These are phyloP conservation scores for Adansonia madagascariensis DNA, from an alignment of 441 rosid species.

Conservation along the genomic window DNA sequence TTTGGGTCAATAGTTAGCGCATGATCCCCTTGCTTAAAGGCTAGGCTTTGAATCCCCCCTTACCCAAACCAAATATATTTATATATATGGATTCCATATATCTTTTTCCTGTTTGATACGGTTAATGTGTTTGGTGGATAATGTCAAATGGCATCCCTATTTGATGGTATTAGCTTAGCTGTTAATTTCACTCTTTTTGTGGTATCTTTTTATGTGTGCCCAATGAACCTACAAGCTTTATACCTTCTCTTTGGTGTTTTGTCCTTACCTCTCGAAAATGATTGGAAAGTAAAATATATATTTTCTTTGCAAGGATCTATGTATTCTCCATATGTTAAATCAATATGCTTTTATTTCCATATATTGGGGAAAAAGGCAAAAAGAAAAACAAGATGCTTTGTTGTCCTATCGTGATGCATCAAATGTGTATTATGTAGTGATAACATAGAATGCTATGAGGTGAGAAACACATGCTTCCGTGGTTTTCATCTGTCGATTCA, in stretches of 20 bases:
- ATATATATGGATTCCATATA: not conserved
- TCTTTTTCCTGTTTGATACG: slow-evolving; percentile 19
- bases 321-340: not conserved
- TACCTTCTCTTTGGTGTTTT: slow-evolving; percentile 18
- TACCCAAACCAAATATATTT: not conserved
- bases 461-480: not conserved
- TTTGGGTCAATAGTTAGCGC: not conserved
- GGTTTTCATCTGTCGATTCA: slow-evolving; percentile 1
- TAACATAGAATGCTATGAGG: not conserved
- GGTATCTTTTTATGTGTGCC: not conserved
- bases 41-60: not conserved
- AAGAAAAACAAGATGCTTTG: not conserved
- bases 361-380: slow-evolving; percentile 1
- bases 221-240: slow-evolving; percentile 4
- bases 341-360: slow-evolving; percentile 18
- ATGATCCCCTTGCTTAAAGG: not conserved
- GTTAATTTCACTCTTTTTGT: slow-evolving; percentile 6
- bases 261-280: not conserved
- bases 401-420: slow-evolving; percentile 5
- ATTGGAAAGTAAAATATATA: not conserved
- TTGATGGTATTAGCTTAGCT: not conserved
- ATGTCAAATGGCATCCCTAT: not conserved
- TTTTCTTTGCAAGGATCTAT: not conserved
- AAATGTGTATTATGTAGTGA: slow-evolving; percentile 7
- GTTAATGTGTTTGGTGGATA: not conserved